Percentiles rank a stretch among this genome's conserved stretches.
Conservation (phyloP, 768 basidiomycete species). For the Mycena pura region DNA sequence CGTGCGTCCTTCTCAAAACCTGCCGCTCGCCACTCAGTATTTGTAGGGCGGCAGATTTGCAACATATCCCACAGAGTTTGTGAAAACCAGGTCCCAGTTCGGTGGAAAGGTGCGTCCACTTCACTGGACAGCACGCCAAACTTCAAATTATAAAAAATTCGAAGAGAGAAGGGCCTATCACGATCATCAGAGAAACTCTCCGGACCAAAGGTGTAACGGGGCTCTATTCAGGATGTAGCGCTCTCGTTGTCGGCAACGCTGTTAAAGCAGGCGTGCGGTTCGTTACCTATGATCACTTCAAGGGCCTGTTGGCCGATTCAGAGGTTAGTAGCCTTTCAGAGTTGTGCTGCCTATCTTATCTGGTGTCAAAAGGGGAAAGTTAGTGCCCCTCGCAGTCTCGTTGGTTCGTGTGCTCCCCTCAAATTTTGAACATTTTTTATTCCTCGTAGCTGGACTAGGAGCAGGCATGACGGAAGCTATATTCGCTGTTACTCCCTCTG, state of each 20-base stretch:
- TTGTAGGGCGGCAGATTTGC: constrained; percentile 65
- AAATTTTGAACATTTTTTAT: not conserved
- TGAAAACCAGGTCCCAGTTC: constrained; percentile 95
- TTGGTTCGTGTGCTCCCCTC: constrained; percentile 54
- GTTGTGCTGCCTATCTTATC: not conserved
- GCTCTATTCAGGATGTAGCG: constrained; percentile 92
- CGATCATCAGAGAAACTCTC: constrained; percentile 78
- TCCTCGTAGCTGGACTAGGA: constrained; percentile 69
- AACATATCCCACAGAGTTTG: constrained; percentile 90
- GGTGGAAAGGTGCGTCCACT: constrained; percentile 65
- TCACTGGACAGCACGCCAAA: not conserved
- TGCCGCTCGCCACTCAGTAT: constrained; percentile 36
- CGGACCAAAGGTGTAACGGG: constrained; percentile 78
- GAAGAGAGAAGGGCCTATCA: constrained; percentile 69
- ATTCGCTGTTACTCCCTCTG: constrained; percentile 95
- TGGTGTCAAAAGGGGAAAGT: constrained; percentile 79
- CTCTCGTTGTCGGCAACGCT: constrained; percentile 90
- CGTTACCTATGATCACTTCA: constrained; percentile 93
- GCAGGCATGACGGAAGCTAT: constrained; percentile 94
- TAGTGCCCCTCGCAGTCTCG: constrained; percentile 80
- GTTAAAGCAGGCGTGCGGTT: constrained; percentile 96
- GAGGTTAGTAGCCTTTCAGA: constrained; percentile 56
- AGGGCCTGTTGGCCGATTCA: constrained; percentile 78
- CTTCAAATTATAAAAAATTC: not conserved
- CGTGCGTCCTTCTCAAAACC: constrained; percentile 56